These are phyloP conservation scores for Penicillium paradoxum DNA, from an alignment of 495 filamentous ascomycete species.

Conservation along the genomic window DNA sequence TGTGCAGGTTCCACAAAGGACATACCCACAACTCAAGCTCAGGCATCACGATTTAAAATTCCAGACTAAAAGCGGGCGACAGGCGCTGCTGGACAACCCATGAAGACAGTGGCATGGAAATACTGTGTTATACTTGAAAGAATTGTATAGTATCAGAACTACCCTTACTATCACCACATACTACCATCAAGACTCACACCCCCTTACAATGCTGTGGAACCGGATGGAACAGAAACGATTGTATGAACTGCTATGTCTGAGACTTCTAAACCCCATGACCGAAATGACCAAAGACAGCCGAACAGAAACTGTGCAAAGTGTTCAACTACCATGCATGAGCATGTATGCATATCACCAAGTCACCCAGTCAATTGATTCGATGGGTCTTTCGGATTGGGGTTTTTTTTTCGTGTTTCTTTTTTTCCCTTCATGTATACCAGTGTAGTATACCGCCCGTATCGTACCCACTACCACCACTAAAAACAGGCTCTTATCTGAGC, in stretches of 20 bases:
- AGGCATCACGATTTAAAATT: not conserved
- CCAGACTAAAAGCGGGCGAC: not conserved
- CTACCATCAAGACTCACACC: not conserved
- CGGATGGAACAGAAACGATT: not conserved
- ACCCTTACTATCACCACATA: not conserved
- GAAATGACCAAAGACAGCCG: constrained; percentile 5
- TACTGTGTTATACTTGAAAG: too few species aligned
- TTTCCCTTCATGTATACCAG: not conserved
- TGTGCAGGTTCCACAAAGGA: constrained; percentile 4
- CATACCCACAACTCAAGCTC: not conserved
- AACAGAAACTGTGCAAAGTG: constrained; percentile 3
- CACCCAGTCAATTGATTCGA: not conserved
- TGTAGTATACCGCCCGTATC: not conserved
- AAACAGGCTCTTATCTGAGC: not conserved
- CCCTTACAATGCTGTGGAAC: not conserved
- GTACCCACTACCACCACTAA: constrained; percentile 1
- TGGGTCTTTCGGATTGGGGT: constrained; percentile 3
- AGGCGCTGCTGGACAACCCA: not conserved
- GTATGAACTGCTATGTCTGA: constrained; percentile 18
- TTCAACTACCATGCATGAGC: constrained; percentile 3
- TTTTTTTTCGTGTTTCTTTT: constrained; percentile 7
- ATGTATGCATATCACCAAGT: constrained; percentile 5
- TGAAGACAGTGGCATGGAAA: not conserved
- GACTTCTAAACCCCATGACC: constrained; percentile 8
- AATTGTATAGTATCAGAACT: too few species aligned